A percentile compares a stretch with the other conserved stretches of the same genome.
These are phyloP conservation scores for Phytopythium helicoides DNA, from an alignment of 352 stramenopile genomes.

Conservation along the genomic window DNA sequence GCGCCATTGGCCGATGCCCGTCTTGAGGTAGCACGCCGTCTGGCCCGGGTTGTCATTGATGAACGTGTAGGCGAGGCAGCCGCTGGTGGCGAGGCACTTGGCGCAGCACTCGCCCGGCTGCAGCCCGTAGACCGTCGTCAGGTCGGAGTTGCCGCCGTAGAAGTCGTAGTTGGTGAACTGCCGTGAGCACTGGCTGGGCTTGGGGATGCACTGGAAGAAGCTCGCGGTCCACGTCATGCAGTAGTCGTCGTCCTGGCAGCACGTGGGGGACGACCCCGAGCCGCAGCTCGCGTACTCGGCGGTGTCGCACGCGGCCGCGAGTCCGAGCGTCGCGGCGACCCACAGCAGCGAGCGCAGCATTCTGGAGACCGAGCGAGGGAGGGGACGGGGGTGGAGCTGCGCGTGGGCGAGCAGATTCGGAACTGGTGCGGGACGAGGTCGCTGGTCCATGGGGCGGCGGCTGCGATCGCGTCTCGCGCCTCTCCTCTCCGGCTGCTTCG, in stretches of 20 bases:
- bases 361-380: neutral
- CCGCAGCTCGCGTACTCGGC: slow-evolving; percentile 20
- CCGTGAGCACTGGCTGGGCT: slow-evolving; percentile 27
- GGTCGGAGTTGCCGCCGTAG: slow-evolving; percentile 40
- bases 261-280: slow-evolving; percentile 19
- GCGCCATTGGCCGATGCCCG: slow-evolving; percentile 18
- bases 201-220: slow-evolving; percentile 35
- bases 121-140: slow-evolving; percentile 30
- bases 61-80: slow-evolving; percentile 52
- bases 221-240: slow-evolving; percentile 37
- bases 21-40: slow-evolving; percentile 33
- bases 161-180: slow-evolving; percentile 49
- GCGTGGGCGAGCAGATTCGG: neutral
- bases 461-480: too few species aligned
- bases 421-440: neutral
- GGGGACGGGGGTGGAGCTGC: neutral
- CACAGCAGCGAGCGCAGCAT: slow-evolving; percentile 5
- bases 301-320: slow-evolving; percentile 7
- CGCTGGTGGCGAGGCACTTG: slow-evolving; percentile 24
- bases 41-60: slow-evolving; percentile 31
- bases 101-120: slow-evolving; percentile 34
- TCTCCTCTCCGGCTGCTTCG: too few species aligned
- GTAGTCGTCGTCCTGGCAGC: slow-evolving; percentile 31
- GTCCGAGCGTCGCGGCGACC: slow-evolving; percentile 1
- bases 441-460: neutral